Conservation (phyloP, 139 green algal species). For the Micromonas commoda region DNA sequence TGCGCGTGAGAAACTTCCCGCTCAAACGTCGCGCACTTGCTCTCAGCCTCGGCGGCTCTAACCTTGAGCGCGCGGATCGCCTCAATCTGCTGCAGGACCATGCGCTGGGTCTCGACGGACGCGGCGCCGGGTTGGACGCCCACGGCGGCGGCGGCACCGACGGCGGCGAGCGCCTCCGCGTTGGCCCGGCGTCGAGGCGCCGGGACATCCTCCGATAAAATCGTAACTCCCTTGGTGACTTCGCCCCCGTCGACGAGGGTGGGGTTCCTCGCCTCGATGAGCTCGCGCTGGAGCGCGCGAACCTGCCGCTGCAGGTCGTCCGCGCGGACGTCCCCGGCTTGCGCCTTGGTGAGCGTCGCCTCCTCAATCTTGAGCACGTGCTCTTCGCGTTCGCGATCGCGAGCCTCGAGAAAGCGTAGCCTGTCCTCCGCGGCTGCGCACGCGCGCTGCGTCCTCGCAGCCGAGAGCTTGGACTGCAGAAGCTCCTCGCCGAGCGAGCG, state of each 20-base stretch:
- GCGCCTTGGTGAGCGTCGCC: not conserved
- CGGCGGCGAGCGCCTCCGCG: conserved; percentile 14
- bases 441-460: not conserved
- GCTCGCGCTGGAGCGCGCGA: not conserved
- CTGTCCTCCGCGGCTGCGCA: not conserved
- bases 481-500: conserved; percentile 15
- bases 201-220: too few species aligned
- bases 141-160: not conserved
- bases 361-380: not conserved
- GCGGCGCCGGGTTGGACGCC: not conserved
- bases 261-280: not conserved
- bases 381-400: not conserved
- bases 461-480: not conserved
- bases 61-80: conserved; percentile 19
- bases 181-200: not conserved
- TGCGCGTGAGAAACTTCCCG: not conserved
- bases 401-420: not conserved
- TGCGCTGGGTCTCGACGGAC: conserved; percentile 2
- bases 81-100: conserved; percentile 25
- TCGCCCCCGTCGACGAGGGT: not conserved
- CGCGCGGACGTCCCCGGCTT: not conserved
- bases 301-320: not conserved
- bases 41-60: not conserved
- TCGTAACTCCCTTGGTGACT: too few species aligned
- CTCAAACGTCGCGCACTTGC: not conserved